Evolutionary conservation across 768 basidiomycete species (phyloP), one percentile per base, ranked within the genome.

Genomic region (Lactarius hengduanensis): DNA sequence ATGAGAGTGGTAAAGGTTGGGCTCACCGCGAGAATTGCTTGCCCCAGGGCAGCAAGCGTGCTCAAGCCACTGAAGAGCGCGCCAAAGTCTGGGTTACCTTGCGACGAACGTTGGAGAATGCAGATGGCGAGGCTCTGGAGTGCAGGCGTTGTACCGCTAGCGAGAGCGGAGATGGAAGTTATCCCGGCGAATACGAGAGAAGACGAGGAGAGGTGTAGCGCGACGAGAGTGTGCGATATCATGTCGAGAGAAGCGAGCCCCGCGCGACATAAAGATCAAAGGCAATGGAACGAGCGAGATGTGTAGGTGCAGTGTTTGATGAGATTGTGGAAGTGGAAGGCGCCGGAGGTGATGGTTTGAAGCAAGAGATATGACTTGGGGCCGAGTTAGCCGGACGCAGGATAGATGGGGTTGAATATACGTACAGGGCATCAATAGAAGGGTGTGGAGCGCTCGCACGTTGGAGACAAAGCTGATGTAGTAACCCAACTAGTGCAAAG

Each of bases 61-160:
- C 88, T 86, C 63, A 92, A 78, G 1, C 89, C 89, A 16, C 90
- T 90, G 62, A 92, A 90, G 43, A 92, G 72, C 26, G 84, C 80
- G 0, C 90, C 91, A 1, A 73, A 68, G 8, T 75, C 74, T 45
- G 77, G 73, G 34, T 71, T 73, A 7, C 80, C 79, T 26, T 77
- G 75, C 41, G 73, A 74, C 54, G 59, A 66, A 63, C 67, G 71
- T 65, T 81, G 79, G n/a, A 84, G 68, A n/a, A 90, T 80, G 70
- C 84, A 89, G 5, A 92, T 78, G 0, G 89, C 91, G 10, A 93
- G 79, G n/a, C 88, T 90, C 67, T 91, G 87, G 60, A 85, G 74
- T 0, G 88, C 82, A 9, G 91, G 90, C 62, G 84, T 82, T 16
- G 87, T 83, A 4, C 90, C 91, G 2, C 86, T 84, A 15, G 88